Percentiles rank a stretch among this genome's conserved stretches.
Evolutionary conservation across 345 rosid genomes (phyloP).

Genomic region (Atalantia buxifolia): DNA sequence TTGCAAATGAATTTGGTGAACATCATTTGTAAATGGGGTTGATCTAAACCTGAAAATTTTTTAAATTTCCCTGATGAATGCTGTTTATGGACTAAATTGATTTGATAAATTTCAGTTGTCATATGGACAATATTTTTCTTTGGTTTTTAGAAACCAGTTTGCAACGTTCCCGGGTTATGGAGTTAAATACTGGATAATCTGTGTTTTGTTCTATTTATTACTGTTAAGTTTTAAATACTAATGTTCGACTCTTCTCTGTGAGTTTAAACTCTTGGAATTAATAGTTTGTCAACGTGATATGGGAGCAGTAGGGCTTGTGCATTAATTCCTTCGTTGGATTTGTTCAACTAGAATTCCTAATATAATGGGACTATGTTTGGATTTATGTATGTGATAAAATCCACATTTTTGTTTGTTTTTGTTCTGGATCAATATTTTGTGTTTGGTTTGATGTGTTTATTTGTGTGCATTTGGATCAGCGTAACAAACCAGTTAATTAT

Average conservation of each 20-base stretch:
- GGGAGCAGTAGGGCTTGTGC: not conserved
- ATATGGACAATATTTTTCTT: not conserved
- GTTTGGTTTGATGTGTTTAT: not conserved
- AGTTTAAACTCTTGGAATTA: not conserved
- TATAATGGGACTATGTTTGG: not conserved
- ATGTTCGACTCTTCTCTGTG: not conserved
- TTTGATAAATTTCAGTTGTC: not conserved
- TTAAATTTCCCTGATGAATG: not conserved
- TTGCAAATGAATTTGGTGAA: not conserved
- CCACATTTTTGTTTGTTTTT: not conserved
- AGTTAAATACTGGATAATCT: not conserved
- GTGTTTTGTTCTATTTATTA: not conserved
- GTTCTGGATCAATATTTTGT: not conserved
- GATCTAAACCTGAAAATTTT: not conserved
- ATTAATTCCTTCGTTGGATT: not conserved
- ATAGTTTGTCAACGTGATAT: not conserved
- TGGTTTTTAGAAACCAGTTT: not conserved
- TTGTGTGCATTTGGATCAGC: not conserved
- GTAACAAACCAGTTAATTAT: not conserved
- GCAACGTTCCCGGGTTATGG: not conserved
- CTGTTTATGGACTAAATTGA: not conserved
- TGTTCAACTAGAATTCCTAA: not conserved
- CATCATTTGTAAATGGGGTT: not conserved
- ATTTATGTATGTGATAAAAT: not conserved
- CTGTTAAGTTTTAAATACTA: not conserved